Conservation (phyloP, 352 stramenopile species). For the Aphanomyces stellatus region DNA sequence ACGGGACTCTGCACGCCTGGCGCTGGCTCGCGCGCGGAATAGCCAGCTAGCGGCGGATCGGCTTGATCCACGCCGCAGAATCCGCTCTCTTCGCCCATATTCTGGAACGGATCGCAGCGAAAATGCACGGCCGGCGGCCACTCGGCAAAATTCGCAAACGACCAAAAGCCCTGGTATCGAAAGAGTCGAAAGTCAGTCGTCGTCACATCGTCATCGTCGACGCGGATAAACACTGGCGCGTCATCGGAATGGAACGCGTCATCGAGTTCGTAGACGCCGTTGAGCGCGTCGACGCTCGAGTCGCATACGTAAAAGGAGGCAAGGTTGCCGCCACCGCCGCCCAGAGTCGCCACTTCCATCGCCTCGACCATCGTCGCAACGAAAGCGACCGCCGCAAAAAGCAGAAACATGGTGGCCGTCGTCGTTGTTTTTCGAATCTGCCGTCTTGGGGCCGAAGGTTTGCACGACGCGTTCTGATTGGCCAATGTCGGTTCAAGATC, state of each 20-base stretch:
- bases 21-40: background rate
- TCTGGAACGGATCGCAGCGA: conserved; percentile 44
- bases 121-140: conserved; percentile 53
- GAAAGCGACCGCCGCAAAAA: background rate
- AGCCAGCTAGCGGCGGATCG: background rate
- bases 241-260: conserved; percentile 7
- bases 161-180: conserved; percentile 55
- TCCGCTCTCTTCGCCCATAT: background rate
- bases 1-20: background rate
- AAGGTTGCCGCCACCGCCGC: background rate
- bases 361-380: background rate
- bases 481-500: too few species aligned
- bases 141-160: conserved; percentile 43
- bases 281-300: conserved; percentile 35
- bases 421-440: background rate
- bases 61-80: background rate
- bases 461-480: too few species aligned
- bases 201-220: background rate
- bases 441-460: too few species aligned
- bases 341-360: too few species aligned
- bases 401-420: too few species aligned
- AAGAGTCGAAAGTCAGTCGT: conserved; percentile 43
- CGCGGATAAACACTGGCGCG: background rate
- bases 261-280: conserved; percentile 45
- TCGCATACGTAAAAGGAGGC: conserved; percentile 47